Evolutionary conservation across 1,284 basidiomycete species (phyloP).

Genomic region (Trichosporon asahii): DNA sequence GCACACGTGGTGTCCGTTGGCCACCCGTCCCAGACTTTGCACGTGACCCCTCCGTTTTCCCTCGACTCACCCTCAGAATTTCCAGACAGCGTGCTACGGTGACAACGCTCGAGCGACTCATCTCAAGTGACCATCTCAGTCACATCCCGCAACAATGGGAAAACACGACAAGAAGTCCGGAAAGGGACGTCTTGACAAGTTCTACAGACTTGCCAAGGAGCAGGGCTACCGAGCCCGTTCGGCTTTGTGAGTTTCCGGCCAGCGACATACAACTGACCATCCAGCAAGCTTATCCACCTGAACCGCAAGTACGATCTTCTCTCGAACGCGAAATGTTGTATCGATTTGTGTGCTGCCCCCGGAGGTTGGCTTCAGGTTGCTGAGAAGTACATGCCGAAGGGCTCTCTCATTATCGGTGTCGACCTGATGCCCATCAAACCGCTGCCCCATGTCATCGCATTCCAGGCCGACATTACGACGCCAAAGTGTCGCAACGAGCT

Average conservation of each 20-base stretch:
- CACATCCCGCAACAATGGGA: conserved; percentile 43
- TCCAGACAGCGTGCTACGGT: not conserved
- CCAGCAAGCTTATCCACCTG: conserved; percentile 89
- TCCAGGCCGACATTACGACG: conserved; percentile 94
- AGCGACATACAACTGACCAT: not conserved
- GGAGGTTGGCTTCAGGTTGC: conserved; percentile 99
- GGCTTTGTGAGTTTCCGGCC: conserved; percentile 62
- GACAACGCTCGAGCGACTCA: not conserved
- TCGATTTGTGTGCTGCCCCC: conserved; percentile 97
- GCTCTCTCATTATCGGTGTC: conserved; percentile 94
- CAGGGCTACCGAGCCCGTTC: conserved; percentile 99
- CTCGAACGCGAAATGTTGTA: conserved; percentile 85
- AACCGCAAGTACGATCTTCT: conserved; percentile 97
- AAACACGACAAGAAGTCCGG: conserved; percentile 56
- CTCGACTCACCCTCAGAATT: conserved; percentile 1
- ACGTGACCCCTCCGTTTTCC: not conserved
- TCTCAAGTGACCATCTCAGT: not conserved
- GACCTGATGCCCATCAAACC: conserved; percentile 96
- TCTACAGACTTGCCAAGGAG: conserved; percentile 75
- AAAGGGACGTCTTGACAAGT: conserved; percentile 93
- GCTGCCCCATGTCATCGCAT: conserved; percentile 88
- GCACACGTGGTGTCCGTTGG: conserved; percentile 4
- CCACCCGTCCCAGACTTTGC: not conserved
- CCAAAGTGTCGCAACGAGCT: conserved; percentile 83
- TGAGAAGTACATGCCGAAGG: conserved; percentile 95